Conservation (phyloP, 2,329 filamentous ascomycete species). For the Cytospora mali region DNA sequence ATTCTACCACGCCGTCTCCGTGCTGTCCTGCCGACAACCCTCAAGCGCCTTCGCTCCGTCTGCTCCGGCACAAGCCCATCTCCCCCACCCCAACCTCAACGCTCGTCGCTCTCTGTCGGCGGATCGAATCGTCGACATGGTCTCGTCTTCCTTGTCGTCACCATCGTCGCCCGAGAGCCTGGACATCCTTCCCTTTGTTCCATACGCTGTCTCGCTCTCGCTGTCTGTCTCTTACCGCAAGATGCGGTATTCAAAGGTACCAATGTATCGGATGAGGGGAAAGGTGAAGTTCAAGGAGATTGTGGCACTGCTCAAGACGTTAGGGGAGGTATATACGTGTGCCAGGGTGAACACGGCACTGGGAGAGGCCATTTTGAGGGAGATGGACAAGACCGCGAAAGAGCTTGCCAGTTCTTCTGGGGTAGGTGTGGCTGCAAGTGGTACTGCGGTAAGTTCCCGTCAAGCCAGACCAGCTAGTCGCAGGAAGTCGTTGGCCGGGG, state of each 20-base stretch:
- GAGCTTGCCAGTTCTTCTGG: constrained; percentile 37
- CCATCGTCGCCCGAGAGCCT: constrained; percentile 37
- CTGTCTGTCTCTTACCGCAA: constrained; percentile 65
- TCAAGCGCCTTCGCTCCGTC: constrained; percentile 32
- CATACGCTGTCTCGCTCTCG: constrained; percentile 63
- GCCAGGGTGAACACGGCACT: constrained; percentile 57
- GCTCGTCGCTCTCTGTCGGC: constrained; percentile 60
- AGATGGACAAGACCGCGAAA: constrained; percentile 58
- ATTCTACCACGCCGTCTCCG: constrained; percentile 66
- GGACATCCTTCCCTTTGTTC: constrained; percentile 60
- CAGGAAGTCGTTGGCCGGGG: constrained; percentile 30
- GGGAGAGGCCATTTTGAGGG: constrained; percentile 56
- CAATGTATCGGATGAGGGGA: constrained; percentile 60
- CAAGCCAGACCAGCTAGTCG: constrained; percentile 8
- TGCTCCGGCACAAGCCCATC: constrained; percentile 40
- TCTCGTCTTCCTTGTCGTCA: constrained; percentile 45
- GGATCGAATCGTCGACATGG: constrained; percentile 59
- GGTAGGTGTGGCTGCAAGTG: constrained; percentile 24
- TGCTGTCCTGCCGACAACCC: constrained; percentile 61
- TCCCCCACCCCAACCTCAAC: constrained; percentile 53
- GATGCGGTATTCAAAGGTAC: constrained; percentile 62
- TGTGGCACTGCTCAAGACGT: constrained; percentile 53
- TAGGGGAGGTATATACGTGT: constrained; percentile 62
- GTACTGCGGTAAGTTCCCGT: neutral
- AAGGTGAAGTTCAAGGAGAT: constrained; percentile 57